Evolutionary conservation across 2,329 filamentous ascomycete species (phyloP).

Genomic region (Aspergillus amoenus): DNA sequence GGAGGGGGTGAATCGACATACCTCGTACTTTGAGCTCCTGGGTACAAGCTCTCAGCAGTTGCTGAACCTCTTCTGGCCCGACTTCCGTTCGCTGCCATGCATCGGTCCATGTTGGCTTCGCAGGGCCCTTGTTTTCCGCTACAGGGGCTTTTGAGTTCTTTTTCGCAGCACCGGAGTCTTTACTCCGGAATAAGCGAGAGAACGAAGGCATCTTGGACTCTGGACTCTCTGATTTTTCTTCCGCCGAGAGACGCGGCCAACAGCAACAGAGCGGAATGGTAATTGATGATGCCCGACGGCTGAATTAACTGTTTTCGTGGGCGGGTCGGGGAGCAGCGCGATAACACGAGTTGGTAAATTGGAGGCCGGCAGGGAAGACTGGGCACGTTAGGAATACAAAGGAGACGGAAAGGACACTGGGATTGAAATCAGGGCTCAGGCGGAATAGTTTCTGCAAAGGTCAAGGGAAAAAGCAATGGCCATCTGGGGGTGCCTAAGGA

Average conservation of each 20-base stretch:
- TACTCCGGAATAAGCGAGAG: constrained; percentile 68
- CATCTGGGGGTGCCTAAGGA: constrained; percentile 20
- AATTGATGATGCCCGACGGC: constrained; percentile 12
- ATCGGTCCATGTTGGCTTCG: constrained; percentile 81
- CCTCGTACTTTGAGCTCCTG: constrained; percentile 92
- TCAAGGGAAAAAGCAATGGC: constrained; percentile 11
- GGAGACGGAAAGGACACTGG: background rate
- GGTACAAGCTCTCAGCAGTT: constrained; percentile 80
- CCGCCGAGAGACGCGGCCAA: constrained; percentile 19
- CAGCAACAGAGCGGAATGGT: constrained; percentile 12
- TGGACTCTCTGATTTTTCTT: constrained; percentile 13
- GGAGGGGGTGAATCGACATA: constrained; percentile 47
- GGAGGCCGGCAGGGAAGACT: background rate
- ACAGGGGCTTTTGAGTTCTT: constrained; percentile 53
- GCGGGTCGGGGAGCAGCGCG: background rate
- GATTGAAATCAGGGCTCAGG: constrained; percentile 9
- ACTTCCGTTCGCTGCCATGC: constrained; percentile 81
- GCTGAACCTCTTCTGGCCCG: constrained; percentile 85
- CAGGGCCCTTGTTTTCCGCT: constrained; percentile 53
- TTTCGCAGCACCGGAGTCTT: constrained; percentile 67
- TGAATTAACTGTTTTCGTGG: constrained; percentile 2
- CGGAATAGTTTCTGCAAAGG: constrained; percentile 4
- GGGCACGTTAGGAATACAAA: background rate
- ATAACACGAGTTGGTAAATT: background rate
- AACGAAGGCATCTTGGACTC: constrained; percentile 55